These are phyloP conservation scores for Fusarium sp. DNA, from an alignment of 2,329 filamentous ascomycete genomes.

Conservation along the genomic window DNA sequence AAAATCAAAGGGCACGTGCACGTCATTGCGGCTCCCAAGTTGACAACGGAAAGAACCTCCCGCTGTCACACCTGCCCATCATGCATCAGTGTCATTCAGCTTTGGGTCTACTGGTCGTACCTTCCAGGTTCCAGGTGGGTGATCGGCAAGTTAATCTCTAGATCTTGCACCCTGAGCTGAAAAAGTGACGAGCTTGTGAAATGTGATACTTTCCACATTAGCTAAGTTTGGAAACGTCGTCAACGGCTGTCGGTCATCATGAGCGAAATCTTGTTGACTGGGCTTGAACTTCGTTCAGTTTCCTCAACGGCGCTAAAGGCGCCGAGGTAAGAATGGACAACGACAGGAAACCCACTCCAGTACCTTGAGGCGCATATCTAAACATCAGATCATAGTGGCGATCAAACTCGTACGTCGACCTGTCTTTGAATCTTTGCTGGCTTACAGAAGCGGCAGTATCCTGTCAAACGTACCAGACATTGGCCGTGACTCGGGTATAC, in stretches of 20 bases:
- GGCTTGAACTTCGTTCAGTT: no score
- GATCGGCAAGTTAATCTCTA: background rate
- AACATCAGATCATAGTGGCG: background rate
- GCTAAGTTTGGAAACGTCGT: constrained; percentile 21
- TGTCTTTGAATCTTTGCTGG: background rate
- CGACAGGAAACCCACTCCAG: no score
- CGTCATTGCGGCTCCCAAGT: background rate
- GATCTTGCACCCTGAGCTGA: background rate
- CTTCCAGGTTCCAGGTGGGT: background rate
- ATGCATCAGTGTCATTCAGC: background rate
- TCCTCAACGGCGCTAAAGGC: background rate
- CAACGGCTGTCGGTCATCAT: constrained; percentile 1
- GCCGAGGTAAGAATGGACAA: background rate
- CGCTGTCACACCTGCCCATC: background rate
- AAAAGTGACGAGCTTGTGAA: constrained; percentile 1
- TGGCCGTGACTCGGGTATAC: no score
- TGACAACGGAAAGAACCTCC: background rate
- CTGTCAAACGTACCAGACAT: background rate
- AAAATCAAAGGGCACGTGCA: background rate
- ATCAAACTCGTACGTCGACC: background rate
- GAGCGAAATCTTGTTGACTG: background rate
- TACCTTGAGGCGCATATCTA: background rate
- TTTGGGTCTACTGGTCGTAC: background rate
- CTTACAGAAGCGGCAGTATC: rapidly evolving
- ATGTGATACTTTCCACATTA: background rate